Percentiles rank a stretch among this genome's conserved stretches.
Evolutionary conservation across 2,329 filamentous ascomycete genomes (phyloP).

Genomic region (Trichoderma gracile): DNA sequence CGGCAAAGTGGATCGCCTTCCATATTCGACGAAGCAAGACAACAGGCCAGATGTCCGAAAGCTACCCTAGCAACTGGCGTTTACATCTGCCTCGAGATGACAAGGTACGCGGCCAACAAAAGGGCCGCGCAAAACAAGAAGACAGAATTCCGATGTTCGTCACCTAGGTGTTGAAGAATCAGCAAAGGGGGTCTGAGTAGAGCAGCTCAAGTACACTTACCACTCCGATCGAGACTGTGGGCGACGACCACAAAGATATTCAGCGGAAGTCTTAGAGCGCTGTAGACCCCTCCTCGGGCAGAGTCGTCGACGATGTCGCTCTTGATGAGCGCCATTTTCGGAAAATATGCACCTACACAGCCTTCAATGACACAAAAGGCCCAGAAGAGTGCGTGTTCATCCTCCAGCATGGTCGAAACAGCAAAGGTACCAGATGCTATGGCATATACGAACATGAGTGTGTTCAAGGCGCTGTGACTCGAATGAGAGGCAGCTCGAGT

Average conservation of each 20-base stretch:
- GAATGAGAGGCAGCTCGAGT: not conserved
- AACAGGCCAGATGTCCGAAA: slow-evolving; percentile 11
- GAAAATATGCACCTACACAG: slow-evolving; percentile 60
- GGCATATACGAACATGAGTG: slow-evolving; percentile 40
- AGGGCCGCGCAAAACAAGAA: slow-evolving; percentile 31
- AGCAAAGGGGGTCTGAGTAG: not conserved
- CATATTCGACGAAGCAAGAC: not conserved
- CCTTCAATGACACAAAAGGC: slow-evolving; percentile 58
- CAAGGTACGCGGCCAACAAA: slow-evolving; percentile 19
- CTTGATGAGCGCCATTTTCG: slow-evolving; percentile 57
- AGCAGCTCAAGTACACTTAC: slow-evolving; percentile 29
- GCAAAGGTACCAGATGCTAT: slow-evolving; percentile 42
- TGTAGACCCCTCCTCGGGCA: slow-evolving; percentile 56
- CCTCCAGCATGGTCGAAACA: slow-evolving; percentile 44
- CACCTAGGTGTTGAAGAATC: slow-evolving; percentile 29
- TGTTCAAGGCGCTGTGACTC: slow-evolving; percentile 31
- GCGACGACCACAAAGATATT: slow-evolving; percentile 55
- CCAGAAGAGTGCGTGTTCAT: slow-evolving; percentile 52
- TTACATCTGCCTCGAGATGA: slow-evolving; percentile 1
- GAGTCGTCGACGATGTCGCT: slow-evolving; percentile 55
- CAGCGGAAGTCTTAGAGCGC: slow-evolving; percentile 57
- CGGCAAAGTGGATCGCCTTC: slow-evolving; percentile 14
- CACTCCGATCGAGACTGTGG: slow-evolving; percentile 48
- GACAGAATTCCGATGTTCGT: slow-evolving; percentile 35
- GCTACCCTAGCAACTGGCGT: not conserved